Percentiles rank a stretch among this genome's conserved stretches.
These are phyloP conservation scores for Crucihimalaya himalaica DNA, from an alignment of 345 rosid species.

Conservation along the genomic window DNA sequence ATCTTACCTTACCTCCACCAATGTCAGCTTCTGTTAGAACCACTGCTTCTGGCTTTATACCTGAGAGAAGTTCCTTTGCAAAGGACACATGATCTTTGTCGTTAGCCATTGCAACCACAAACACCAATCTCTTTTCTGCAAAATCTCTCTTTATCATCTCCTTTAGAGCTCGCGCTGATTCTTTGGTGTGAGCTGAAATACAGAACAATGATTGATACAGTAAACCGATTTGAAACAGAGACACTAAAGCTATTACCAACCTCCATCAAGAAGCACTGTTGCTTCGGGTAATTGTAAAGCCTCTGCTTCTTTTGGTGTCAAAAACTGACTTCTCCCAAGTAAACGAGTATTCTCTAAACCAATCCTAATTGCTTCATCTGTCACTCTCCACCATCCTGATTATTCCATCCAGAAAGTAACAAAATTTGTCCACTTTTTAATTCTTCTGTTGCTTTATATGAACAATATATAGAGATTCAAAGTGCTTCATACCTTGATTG, in stretches of 20 bases:
- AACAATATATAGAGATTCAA: neutral
- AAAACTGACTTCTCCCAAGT: conserved; percentile 87
- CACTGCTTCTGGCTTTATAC: conserved; percentile 55
- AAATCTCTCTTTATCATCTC: conserved; percentile 57
- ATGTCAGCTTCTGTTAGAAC: conserved; percentile 71
- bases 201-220: conserved; percentile 6
- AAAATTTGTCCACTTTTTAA: neutral
- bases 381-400: conserved; percentile 68
- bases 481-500: conserved; percentile 51
- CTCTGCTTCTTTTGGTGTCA: conserved; percentile 59
- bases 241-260: conserved; percentile 34
- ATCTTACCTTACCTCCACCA: conserved; percentile 68
- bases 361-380: conserved; percentile 63
- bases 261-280: conserved; percentile 86
- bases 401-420: conserved; percentile 17
- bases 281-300: conserved; percentile 63
- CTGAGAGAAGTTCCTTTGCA: conserved; percentile 78
- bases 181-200: conserved; percentile 83
- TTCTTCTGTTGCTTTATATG: neutral
- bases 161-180: conserved; percentile 79
- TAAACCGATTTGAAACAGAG: neutral
- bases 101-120: conserved; percentile 85
- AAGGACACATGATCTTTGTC: conserved; percentile 89
- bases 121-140: conserved; percentile 55
- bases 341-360: conserved; percentile 75